A percentile compares a stretch with the other conserved stretches of the same genome.
Conservation (phyloP, 805 yeast genomes). For the Ogataea haglerorum region DNA sequence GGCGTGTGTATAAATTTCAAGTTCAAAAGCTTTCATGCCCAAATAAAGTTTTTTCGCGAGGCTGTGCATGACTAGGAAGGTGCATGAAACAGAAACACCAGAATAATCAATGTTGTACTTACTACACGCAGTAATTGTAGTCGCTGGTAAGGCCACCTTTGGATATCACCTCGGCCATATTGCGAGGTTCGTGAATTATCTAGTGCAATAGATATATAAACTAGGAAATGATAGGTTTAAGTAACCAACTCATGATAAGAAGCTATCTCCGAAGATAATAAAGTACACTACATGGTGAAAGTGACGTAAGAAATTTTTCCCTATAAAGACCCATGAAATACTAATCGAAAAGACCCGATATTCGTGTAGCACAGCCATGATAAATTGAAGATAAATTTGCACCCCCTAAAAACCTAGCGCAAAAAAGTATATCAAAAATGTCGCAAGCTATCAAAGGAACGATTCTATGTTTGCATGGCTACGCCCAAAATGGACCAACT, state of each 20-base stretch:
- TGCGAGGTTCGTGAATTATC: too few relatives aligned
- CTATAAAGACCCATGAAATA: not conserved
- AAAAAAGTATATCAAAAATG: conserved; percentile 16
- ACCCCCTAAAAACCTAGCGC: conserved; percentile 1
- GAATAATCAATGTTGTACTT: too few relatives aligned
- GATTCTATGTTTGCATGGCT: conserved; percentile 88
- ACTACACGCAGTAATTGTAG: not conserved
- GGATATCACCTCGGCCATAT: not conserved
- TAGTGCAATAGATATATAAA: too few relatives aligned
- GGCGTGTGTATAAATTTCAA: not conserved
- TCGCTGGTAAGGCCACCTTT: not conserved
- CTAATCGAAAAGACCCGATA: not conserved
- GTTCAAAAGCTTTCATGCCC: conserved; percentile 1
- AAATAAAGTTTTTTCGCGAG: conserved; percentile 3
- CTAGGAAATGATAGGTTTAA: too few relatives aligned
- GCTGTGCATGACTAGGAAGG: conserved; percentile 7
- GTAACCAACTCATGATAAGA: too few relatives aligned
- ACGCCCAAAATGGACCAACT: conserved; percentile 75
- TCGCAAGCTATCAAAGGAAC: conserved; percentile 37
- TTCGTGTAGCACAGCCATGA: not conserved
- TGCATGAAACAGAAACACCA: conserved; percentile 5
- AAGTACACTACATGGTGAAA: not conserved
- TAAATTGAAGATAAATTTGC: not conserved
- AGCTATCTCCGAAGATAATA: too few relatives aligned
- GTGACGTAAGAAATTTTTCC: not conserved